Evolutionary conservation across 352 stramenopile genomes (phyloP), one percentile per base, ranked within the genome.

Genomic region (Phytopythium aichiense): DNA sequence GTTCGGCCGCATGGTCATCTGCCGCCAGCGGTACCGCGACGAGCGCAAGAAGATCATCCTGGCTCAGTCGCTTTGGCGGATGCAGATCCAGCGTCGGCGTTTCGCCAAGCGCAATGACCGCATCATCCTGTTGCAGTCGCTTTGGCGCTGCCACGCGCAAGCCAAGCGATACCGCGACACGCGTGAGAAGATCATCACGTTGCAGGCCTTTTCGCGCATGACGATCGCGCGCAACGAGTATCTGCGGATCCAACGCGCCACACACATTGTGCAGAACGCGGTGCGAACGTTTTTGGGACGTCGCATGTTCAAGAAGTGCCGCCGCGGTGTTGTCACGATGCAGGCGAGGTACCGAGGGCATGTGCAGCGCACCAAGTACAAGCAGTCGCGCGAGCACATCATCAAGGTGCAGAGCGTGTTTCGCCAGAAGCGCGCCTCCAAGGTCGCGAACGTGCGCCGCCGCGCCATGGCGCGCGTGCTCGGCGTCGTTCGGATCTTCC

Each of bases 1-100:
- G 13, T 93, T 95, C 63, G 81, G 84, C 0, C 79, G 85, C 42
- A 94, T 95, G 87, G 55, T 94, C 18, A 84, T 93, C 25, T 91
- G 72, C 42, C 83, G 81, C 22, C 74, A 87, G 54, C 74, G 76
- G 7, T 95, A 89, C 71, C 62, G 56, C 2, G 66, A 80, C 40
- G 79, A 84, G 38, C 77, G 74, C 18, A 84, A 80, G 48, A 81
- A 84, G 51, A 89, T 95, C 50, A 72, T 95, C 30, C 37, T 93
- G 2, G 49, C 93, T 9, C 87, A 95, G 52, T 93, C 87, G 50
- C 66, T 95, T 13, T 91, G 79, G 78, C 72, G 87, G 11, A 92
- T 94, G 81, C 84, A 92, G 37, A 66, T 71, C 22, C 71, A 77
- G 38, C 80, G 85, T 16, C 84, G 75, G 35, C 64, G 79, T 25